Evolutionary conservation across 2,329 filamentous ascomycete genomes (phyloP).

Genomic region (Fusarium pseudoanthophilum): DNA sequence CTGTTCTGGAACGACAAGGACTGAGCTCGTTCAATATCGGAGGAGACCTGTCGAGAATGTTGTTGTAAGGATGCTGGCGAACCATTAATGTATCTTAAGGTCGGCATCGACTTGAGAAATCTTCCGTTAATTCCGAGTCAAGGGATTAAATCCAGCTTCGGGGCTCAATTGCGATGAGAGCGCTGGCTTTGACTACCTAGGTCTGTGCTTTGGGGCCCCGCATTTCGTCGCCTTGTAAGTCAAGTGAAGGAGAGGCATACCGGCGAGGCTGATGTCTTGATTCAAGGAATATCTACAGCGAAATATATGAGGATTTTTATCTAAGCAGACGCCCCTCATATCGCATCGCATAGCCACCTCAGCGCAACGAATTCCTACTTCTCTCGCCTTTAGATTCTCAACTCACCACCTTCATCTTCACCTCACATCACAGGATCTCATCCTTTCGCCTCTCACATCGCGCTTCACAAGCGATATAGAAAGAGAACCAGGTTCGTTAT

Average conservation of each 20-base stretch:
- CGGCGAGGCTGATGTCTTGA: not conserved
- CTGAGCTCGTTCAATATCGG: too few relatives aligned
- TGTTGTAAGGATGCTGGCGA: not conserved
- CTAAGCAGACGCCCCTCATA: not conserved
- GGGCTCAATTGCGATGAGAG: too few relatives aligned
- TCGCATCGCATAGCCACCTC: rapidly evolving
- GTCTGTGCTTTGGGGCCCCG: not conserved
- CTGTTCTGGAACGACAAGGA: too few relatives aligned
- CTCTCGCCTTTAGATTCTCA: rapidly evolving
- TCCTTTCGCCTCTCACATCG: not conserved
- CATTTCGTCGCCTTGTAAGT: not conserved
- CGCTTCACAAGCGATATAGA: not conserved
- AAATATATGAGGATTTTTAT: too few relatives aligned
- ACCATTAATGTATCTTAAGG: not conserved
- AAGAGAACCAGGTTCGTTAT: not conserved
- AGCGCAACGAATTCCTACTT: rapidly evolving
- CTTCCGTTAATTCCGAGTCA: rapidly evolving
- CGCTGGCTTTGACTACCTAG: not conserved
- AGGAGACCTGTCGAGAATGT: not conserved
- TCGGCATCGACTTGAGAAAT: too few relatives aligned
- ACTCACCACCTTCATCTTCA: not conserved
- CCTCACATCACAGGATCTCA: not conserved
- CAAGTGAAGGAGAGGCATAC: not conserved
- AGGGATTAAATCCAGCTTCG: not conserved
- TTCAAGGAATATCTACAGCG: rapidly evolving